These are phyloP conservation scores for Pythium myriotylum DNA, from an alignment of 352 stramenopile species.

Conservation along the genomic window DNA sequence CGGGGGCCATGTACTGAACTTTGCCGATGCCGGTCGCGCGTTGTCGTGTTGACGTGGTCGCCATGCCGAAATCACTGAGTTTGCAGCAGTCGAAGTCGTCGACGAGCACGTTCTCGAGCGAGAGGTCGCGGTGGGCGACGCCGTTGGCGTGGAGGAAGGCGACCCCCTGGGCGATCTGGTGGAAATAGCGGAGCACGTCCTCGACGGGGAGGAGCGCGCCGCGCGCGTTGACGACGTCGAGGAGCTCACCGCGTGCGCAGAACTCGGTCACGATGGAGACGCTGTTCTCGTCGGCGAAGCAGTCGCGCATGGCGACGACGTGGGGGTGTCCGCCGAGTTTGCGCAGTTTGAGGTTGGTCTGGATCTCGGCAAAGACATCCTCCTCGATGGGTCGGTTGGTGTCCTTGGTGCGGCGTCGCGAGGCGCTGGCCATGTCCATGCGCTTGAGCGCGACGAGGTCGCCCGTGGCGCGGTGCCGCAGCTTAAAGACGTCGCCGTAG, in stretches of 20 bases:
- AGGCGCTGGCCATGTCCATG: constrained; percentile 66
- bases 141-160: constrained; percentile 73
- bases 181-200: constrained; percentile 59
- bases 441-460: constrained; percentile 79
- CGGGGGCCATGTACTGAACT: constrained; percentile 78
- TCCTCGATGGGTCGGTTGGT: constrained; percentile 58
- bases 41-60: constrained; percentile 32
- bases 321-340: constrained; percentile 65
- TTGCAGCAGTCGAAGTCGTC: constrained; percentile 67
- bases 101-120: constrained; percentile 83
- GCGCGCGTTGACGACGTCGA: constrained; percentile 67
- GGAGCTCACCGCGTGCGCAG: constrained; percentile 67
- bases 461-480: constrained; percentile 46
- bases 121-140: constrained; percentile 83
- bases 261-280: constrained; percentile 76
- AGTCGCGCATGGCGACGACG: constrained; percentile 68
- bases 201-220: constrained; percentile 32
- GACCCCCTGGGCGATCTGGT: constrained; percentile 62
- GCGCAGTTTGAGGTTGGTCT: constrained; percentile 64
- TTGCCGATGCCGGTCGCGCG: constrained; percentile 64
- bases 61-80: constrained; percentile 83
- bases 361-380: constrained; percentile 69
- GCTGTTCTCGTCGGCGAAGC: constrained; percentile 59
- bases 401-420: constrained; percentile 50
- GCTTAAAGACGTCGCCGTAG: constrained; percentile 73